Evolutionary conservation across 2,329 filamentous ascomycete species (phyloP).

Genomic region (Fusarium mangiferae): DNA sequence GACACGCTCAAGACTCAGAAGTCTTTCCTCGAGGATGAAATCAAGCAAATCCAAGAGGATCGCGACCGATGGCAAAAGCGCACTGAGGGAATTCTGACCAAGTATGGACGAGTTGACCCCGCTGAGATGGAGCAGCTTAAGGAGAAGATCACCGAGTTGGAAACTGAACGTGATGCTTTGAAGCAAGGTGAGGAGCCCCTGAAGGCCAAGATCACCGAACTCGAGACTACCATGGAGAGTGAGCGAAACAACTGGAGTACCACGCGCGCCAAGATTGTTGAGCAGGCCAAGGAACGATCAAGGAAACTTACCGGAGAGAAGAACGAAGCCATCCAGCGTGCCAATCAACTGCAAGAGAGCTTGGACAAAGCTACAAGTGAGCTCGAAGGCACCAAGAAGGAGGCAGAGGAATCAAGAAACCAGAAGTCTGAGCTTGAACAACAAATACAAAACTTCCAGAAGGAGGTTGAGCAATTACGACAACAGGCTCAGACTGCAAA

Average conservation of each 20-base stretch:
- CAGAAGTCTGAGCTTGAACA: slow-evolving; percentile 53
- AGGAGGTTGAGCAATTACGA: slow-evolving; percentile 53
- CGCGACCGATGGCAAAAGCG: slow-evolving; percentile 96
- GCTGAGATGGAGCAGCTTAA: slow-evolving; percentile 92
- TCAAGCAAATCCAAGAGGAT: slow-evolving; percentile 89
- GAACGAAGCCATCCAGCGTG: slow-evolving; percentile 62
- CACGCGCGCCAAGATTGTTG: slow-evolving; percentile 63
- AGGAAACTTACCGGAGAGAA: slow-evolving; percentile 65
- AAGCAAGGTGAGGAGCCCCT: slow-evolving; percentile 62
- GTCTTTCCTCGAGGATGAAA: slow-evolving; percentile 84
- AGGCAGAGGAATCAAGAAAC: slow-evolving; percentile 45
- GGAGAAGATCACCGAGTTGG: slow-evolving; percentile 74
- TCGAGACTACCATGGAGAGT: slow-evolving; percentile 62
- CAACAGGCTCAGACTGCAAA: slow-evolving; percentile 50
- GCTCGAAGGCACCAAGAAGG: slow-evolving; percentile 60
- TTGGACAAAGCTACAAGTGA: slow-evolving; percentile 63
- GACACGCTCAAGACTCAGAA: slow-evolving; percentile 84
- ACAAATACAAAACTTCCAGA: slow-evolving; percentile 57
- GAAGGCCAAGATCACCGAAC: slow-evolving; percentile 63
- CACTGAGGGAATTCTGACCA: slow-evolving; percentile 93
- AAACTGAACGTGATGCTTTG: slow-evolving; percentile 71
- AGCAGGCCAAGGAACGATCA: slow-evolving; percentile 72
- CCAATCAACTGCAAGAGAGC: slow-evolving; percentile 62
- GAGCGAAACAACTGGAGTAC: slow-evolving; percentile 66
- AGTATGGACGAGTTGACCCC: slow-evolving; percentile 94